Percentiles rank a stretch among this genome's conserved stretches.
phyloP scores from a whole-genome alignment of 306 rosid species.

The Malus sieversii region DNA sequence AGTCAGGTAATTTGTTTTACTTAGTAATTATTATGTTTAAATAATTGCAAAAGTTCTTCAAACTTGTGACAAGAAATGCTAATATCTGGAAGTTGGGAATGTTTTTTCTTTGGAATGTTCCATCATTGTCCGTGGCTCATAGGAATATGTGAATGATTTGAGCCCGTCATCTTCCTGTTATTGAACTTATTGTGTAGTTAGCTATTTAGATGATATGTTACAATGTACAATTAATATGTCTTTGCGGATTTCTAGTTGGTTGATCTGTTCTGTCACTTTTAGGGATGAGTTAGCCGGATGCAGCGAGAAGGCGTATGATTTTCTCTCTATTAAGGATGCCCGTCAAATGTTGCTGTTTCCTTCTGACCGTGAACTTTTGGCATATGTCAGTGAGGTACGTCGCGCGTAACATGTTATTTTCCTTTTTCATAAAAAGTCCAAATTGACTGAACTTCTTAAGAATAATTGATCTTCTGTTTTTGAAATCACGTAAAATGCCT shows the following conservation, averaged over 20 bases:
- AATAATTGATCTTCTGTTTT: not conserved
- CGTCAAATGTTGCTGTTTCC: slow-evolving; percentile 61
- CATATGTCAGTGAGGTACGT: slow-evolving; percentile 63
- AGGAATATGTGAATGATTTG: not conserved
- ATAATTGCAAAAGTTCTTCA: not conserved
- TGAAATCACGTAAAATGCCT: not conserved
- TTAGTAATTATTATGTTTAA: not conserved
- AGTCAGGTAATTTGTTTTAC: slow-evolving; percentile 50
- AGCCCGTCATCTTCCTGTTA: not conserved
- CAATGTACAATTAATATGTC: not conserved
- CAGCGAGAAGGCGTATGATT: slow-evolving; percentile 94
- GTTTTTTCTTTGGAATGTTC: not conserved
- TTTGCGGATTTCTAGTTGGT: slow-evolving; percentile 13
- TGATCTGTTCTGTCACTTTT: slow-evolving; percentile 20
- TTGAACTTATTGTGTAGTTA: not conserved
- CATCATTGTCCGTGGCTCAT: not conserved
- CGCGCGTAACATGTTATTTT: not conserved
- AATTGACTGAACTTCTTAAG: not conserved
- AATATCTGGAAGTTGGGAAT: not conserved
- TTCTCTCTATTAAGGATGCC: slow-evolving; percentile 71
- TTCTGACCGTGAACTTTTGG: slow-evolving; percentile 62
- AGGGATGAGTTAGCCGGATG: slow-evolving; percentile 98
- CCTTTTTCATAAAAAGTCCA: not conserved
- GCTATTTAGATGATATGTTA: not conserved
- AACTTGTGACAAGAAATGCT: not conserved